phyloP scores from a whole-genome alignment of 1,284 basidiomycete species.

The Cryptococcus sp. region DNA sequence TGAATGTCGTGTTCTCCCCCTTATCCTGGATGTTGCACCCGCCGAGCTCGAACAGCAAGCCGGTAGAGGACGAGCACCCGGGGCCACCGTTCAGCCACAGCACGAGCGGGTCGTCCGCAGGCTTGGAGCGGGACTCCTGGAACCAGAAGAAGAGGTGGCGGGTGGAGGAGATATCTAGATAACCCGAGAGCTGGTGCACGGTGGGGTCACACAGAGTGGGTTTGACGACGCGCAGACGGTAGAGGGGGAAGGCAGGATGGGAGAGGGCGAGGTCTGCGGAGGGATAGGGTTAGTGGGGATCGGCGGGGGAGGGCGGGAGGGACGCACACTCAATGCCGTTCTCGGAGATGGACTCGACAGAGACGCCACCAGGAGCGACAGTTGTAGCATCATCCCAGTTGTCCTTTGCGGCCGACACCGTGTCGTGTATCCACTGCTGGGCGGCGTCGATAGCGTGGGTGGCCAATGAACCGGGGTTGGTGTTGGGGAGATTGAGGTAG shows the following conservation, averaged over 20 bases:
- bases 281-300: not conserved
- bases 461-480: conserved; percentile 20
- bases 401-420: conserved; percentile 18
- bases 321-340: conserved; percentile 64
- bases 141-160: conserved; percentile 54
- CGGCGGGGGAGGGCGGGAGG: conserved; percentile 31
- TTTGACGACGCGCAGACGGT: conserved; percentile 65
- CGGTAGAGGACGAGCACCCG: conserved; percentile 59
- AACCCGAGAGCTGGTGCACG: conserved; percentile 84
- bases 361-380: conserved; percentile 20
- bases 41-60: conserved; percentile 72
- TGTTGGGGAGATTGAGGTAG: conserved; percentile 22
- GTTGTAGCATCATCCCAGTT: too few relatives aligned
- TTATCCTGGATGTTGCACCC: conserved; percentile 71
- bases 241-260: conserved; percentile 64
- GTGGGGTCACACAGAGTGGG: conserved; percentile 74
- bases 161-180: conserved; percentile 78
- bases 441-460: conserved; percentile 30
- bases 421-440: conserved; percentile 28
- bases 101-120: conserved; percentile 71
- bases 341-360: conserved; percentile 54
- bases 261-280: conserved; percentile 53
- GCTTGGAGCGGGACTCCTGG: conserved; percentile 67
- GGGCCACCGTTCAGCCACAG: conserved; percentile 61
- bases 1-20: conserved; percentile 63